Evolutionary conservation across 371 early-diverging fungal genomes (phyloP).

Genomic region (Actinomucor elegans): DNA sequence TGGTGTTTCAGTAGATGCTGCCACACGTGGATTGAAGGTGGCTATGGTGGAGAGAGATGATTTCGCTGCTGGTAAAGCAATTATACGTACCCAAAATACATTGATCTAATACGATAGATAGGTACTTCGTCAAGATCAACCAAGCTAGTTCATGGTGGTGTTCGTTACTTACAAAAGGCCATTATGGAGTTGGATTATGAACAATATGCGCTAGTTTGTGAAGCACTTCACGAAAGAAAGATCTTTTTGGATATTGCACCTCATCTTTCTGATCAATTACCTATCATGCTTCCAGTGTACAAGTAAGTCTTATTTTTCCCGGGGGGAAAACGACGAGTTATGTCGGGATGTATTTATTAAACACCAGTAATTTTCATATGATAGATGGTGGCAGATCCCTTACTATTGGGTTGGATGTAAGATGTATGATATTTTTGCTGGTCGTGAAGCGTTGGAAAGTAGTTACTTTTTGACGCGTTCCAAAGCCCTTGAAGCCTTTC

Average conservation of each 20-base stretch:
- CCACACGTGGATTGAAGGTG: conserved; percentile 94
- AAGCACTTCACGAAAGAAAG: conserved; percentile 96
- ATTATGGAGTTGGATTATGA: conserved; percentile 93
- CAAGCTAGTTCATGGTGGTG: conserved; percentile 99
- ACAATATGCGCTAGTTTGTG: conserved; percentile 96
- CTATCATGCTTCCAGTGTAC: conserved; percentile 96
- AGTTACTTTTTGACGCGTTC: conserved; percentile 86
- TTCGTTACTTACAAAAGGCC: conserved; percentile 99
- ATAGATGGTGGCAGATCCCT: conserved; percentile 92
- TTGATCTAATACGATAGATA: neutral
- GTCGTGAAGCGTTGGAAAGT: conserved; percentile 82
- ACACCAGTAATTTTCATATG: neutral
- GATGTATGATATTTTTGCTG: conserved; percentile 95
- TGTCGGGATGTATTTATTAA: conserved; percentile 1
- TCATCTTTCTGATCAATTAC: conserved; percentile 91
- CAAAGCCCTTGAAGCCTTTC: conserved; percentile 93
- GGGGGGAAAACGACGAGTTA: neutral
- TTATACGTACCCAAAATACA: too few species aligned
- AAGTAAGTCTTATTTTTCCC: conserved; percentile 50
- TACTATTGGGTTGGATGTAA: conserved; percentile 98
- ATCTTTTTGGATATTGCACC: conserved; percentile 96
- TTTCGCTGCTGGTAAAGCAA: conserved; percentile 79
- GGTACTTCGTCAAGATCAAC: conserved; percentile 97
- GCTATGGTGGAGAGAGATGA: conserved; percentile 98
- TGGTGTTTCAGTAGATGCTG: conserved; percentile 97